Base-by-base conservation (phyloP, 176 grass and related monocot genomes). In the Musa acuminata region DNA sequence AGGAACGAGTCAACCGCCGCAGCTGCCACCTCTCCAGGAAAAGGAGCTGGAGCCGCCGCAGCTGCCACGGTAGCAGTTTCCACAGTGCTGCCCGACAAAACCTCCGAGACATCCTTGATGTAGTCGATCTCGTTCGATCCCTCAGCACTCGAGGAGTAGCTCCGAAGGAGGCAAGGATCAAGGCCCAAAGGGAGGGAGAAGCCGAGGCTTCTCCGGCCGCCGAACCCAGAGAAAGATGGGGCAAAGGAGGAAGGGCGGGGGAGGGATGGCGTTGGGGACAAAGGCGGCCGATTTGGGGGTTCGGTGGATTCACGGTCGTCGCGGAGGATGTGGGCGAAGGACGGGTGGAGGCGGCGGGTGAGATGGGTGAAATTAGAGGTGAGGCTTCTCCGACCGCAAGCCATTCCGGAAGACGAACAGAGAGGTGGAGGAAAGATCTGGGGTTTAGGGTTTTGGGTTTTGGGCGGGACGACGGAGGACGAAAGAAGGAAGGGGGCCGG, bases 21-120 rank as follows among this genome's bases (percentile, higher is more conserved):
- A 1, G 95, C 90, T 2, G 95, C 88, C 27, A 99, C 95, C 80
- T 99, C 95, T 9, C 95, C 95, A 12, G 88, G 85, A 79, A 91
- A 99, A 54, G 95, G 82, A 49, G 84, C 82, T 68, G 95, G 90
- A 12, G 81, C 74, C 5, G 80, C 67, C 4, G 62, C 71, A n/a
- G 12, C 67, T 0, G 86, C 81, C 19, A 77, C 82, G 1, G 86
- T 81, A 9, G 68, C 68, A 66, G 84, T 82, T 1, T 10, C 85
- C 25, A 97, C 80, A 52, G 81, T 78, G 55, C n/a, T 51, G 8
- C 79, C 81, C n/a, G 79, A 74, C 72, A 92, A 57, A 43, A 78
- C 51, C 69, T 67, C 55, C 27, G 78, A 20, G 68, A 64, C 55
- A 57, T 80, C 78, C 26, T 80, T 80, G 20, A 72, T 49, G 55